Evolutionary conservation across 1,284 basidiomycete species (phyloP).

Genomic region (Trametes versicolor): DNA sequence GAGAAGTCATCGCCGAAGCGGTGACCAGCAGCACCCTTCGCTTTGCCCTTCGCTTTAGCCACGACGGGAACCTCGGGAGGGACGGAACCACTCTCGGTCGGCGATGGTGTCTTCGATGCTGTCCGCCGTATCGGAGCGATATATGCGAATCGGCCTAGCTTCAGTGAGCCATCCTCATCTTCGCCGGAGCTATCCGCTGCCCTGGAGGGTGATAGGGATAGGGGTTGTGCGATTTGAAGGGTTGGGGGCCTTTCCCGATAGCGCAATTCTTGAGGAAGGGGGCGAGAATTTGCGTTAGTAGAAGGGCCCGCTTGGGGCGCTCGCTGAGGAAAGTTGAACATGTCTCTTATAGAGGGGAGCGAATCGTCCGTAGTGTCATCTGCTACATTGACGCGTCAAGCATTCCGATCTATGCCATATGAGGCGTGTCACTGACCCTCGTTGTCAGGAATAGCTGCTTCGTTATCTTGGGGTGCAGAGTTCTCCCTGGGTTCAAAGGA

Average conservation of each 20-base stretch:
- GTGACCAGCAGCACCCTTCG: conserved; percentile 19
- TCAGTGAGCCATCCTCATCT: conserved; percentile 13
- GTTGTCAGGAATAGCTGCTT: not conserved
- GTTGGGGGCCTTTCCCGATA: not conserved
- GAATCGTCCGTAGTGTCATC: conserved; percentile 28
- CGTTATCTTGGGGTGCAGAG: not conserved
- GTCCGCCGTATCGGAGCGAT: conserved; percentile 19
- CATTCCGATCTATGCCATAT: not conserved
- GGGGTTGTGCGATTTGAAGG: not conserved
- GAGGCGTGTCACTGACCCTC: not conserved
- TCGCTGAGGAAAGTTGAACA: conserved; percentile 15
- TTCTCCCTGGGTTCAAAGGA: not conserved
- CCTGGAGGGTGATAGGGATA: conserved; percentile 4
- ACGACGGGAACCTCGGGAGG: conserved; percentile 7
- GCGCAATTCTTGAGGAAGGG: not conserved
- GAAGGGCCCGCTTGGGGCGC: not conserved
- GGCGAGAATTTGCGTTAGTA: not conserved
- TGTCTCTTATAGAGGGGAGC: conserved; percentile 25
- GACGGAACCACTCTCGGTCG: conserved; percentile 7
- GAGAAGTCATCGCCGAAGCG: conserved; percentile 51
- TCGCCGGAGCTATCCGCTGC: conserved; percentile 14
- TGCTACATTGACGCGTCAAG: not conserved
- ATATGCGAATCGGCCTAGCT: conserved; percentile 30
- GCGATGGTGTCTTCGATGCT: conserved; percentile 25
- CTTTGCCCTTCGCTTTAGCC: conserved; percentile 6